phyloP scores from a whole-genome alignment of 805 yeast species.

The Ogataea ganodermae region DNA sequence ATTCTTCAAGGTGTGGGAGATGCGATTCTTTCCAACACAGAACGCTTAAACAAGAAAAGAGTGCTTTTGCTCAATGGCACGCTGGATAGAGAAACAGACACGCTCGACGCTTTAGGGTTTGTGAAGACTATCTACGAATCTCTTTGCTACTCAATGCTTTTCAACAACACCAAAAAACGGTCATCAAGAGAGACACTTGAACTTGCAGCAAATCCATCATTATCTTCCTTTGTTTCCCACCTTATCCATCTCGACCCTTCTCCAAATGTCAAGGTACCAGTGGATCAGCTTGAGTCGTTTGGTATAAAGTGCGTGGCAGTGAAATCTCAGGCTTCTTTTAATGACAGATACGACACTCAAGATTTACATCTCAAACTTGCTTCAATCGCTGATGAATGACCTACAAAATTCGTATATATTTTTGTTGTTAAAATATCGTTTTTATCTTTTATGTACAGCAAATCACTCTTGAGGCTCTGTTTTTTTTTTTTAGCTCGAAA shows the following conservation, averaged over 20 bases:
- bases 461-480: background rate
- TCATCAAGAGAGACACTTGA: conserved; percentile 2
- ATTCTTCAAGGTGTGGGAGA: conserved; percentile 72
- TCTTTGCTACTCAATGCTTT: conserved; percentile 51
- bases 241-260: conserved; percentile 54
- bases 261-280: conserved; percentile 50
- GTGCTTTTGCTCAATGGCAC: conserved; percentile 73
- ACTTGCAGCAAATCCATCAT: conserved; percentile 37
- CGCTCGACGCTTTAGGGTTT: conserved; percentile 62
- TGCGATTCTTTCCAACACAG: conserved; percentile 42
- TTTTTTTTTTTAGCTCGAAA: background rate
- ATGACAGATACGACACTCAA: conserved; percentile 41
- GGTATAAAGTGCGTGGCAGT: conserved; percentile 54
- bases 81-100: conserved; percentile 77
- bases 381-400: background rate
- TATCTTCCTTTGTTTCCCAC: conserved; percentile 56
- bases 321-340: conserved; percentile 24
- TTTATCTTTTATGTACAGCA: background rate
- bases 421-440: background rate
- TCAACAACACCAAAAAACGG: conserved; percentile 17
- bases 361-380: conserved; percentile 36
- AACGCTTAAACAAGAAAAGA: conserved; percentile 37
- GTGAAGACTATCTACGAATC: conserved; percentile 57
- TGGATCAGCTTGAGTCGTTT: conserved; percentile 36
- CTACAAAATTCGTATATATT: background rate